Percentiles rank a stretch among this genome's conserved stretches.
Conservation (phyloP, 2,329 filamentous ascomycete genomes). For the Coniella vitis region DNA sequence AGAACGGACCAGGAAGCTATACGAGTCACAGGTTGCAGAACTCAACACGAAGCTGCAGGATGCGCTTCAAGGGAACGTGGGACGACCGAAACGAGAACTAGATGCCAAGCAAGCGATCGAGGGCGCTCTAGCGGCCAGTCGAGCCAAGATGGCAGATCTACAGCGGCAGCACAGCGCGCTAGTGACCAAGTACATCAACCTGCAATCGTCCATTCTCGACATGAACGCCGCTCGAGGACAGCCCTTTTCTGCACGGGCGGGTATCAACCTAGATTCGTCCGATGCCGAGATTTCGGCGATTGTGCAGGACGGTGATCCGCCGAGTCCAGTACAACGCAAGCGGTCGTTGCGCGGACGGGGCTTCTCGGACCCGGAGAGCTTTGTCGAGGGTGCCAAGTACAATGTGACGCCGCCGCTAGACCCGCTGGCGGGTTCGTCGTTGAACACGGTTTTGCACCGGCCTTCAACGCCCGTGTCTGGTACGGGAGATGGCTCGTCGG, state of each 20-base stretch:
- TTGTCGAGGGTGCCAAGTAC: slow-evolving; percentile 32
- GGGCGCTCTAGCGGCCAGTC: slow-evolving; percentile 41
- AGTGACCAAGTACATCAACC: slow-evolving; percentile 43
- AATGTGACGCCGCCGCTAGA: slow-evolving; percentile 37
- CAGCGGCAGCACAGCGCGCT: slow-evolving; percentile 45
- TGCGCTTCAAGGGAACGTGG: slow-evolving; percentile 21
- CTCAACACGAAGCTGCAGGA: slow-evolving; percentile 40
- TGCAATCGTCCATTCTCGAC: slow-evolving; percentile 45
- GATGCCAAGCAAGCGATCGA: slow-evolving; percentile 35
- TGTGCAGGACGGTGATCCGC: slow-evolving; percentile 21
- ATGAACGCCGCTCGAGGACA: slow-evolving; percentile 26
- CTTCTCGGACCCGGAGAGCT: slow-evolving; percentile 36
- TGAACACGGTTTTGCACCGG: slow-evolving; percentile 24
- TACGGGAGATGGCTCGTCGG: slow-evolving; percentile 10
- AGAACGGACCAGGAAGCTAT: slow-evolving; percentile 34
- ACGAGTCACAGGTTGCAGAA: slow-evolving; percentile 40
- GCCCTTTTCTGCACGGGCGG: slow-evolving; percentile 9
- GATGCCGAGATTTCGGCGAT: slow-evolving; percentile 32
- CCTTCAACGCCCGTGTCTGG: slow-evolving; percentile 32
- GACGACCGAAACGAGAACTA: slow-evolving; percentile 14
- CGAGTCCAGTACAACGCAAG: slow-evolving; percentile 29
- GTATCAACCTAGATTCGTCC: slow-evolving; percentile 19
- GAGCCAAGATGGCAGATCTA: slow-evolving; percentile 46
- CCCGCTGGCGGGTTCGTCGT: slow-evolving; percentile 19
- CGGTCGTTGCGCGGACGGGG: slow-evolving; percentile 30